Evolutionary conservation across 805 yeast genomes (phyloP).

Genomic region (Barnettozyma californica): DNA sequence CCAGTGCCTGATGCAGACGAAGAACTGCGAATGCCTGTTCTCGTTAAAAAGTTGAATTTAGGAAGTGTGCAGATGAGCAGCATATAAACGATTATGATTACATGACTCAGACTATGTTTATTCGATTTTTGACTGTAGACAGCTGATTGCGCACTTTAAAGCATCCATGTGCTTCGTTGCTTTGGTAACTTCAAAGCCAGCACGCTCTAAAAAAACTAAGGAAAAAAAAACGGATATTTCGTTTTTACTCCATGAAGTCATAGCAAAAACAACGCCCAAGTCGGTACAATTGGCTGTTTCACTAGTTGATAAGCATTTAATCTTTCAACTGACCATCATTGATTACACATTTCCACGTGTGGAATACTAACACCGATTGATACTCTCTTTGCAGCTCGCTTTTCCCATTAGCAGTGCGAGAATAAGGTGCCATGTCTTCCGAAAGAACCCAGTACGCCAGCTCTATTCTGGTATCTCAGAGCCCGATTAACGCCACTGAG

Average conservation of each 20-base stretch:
- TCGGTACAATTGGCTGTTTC: neutral
- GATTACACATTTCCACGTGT: neutral
- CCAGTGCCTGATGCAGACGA: conserved; percentile 53
- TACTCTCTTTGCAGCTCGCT: neutral
- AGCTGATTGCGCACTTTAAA: neutral
- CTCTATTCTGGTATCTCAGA: conserved; percentile 37
- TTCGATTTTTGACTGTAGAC: no score
- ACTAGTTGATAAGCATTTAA: neutral
- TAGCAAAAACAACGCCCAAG: neutral
- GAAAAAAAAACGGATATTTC: neutral
- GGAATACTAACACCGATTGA: neutral
- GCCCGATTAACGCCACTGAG: conserved; percentile 57
- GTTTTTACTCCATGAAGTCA: neutral
- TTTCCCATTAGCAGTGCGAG: neutral
- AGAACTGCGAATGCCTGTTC: conserved; percentile 18
- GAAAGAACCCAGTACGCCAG: conserved; percentile 34
- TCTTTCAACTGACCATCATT: conserved; percentile 4
- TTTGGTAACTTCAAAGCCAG: neutral
- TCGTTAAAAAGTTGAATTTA: conserved; percentile 19
- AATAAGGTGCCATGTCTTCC: neutral
- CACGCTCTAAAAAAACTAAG: conserved; percentile 13
- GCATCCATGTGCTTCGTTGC: neutral
- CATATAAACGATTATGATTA: neutral
- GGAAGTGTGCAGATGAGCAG: neutral
- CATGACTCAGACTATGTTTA: neutral